Evolutionary conservation across 306 rosid genomes (phyloP), one percentile per base, ranked within the genome.

Genomic region (Cicer arietinum): DNA sequence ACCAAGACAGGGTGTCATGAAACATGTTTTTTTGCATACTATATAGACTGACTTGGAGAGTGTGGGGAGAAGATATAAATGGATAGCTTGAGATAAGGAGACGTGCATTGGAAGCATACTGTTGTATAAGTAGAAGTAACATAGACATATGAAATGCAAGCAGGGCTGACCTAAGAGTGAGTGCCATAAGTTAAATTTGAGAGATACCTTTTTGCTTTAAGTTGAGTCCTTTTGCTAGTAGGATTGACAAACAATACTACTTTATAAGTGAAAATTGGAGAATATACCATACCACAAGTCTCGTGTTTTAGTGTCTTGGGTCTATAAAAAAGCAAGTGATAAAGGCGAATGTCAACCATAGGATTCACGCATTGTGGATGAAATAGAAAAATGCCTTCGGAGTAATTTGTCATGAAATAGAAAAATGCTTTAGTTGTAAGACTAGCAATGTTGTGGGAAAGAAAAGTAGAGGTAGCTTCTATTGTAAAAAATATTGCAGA

Each of bases 391-490:
- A 56, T 56, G 61, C 39, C 20, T 18, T 56, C 8, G 64, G 64
- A 11, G 41, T 25, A 25, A 25, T 58, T 59, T 30, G 4, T 30
- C 35, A 7, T 59, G 43, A 30, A 35, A 59, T 59, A 6, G 42
- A 12, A 37, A 13, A 30, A 56, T 56, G 61, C 39, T 56, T 18
- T 56, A 17, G 64, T 20, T 20, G 7, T 56, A 56, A 56, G 11
- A 56, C 1, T 9, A 18, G 62, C 62, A 18, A 7, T 56, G 62
- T 22, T 56, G 62, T 56, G 30, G 69, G 7, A 41, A 25, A 61
- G 13, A 39, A 61, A 39, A 40, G 30, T 63, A 42, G 48, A 50
- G 70, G 70, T 42, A 42, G 70, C 7, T 10, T 64, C 70, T 42
- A 64, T 64, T 17, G 37, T 64, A 52, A 22, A 52, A 52, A 52